Conservation (phyloP, 2,329 filamentous ascomycete species). For the Didymella glomerata region DNA sequence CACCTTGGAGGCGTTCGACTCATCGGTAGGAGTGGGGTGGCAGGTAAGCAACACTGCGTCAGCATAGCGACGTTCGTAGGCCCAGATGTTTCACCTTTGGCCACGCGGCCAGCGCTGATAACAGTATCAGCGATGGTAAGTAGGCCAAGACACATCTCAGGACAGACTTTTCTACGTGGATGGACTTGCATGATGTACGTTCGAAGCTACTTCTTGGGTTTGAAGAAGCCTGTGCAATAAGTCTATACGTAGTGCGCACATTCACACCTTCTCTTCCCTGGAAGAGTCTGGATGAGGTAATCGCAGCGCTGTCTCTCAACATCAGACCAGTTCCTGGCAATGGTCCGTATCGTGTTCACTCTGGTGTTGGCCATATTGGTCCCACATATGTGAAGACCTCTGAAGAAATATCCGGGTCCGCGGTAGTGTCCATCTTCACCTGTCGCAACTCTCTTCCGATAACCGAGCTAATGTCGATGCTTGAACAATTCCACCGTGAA, state of each 20-base stretch:
- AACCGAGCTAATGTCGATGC: neutral
- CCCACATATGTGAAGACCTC: neutral
- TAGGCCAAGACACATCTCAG: neutral
- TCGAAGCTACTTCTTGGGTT: neutral
- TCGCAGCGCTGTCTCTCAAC: neutral
- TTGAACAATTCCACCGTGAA: neutral
- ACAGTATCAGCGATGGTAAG: neutral
- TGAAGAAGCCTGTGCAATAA: neutral
- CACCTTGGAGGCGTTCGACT: constrained; percentile 4
- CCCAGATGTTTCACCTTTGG: constrained; percentile 5
- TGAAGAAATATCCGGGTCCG: too few relatives aligned
- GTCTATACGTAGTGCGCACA: neutral
- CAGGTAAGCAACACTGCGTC: constrained; percentile 20
- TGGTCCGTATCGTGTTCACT: neutral
- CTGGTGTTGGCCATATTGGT: neutral
- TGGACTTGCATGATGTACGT: neutral
- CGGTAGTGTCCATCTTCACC: too few relatives aligned
- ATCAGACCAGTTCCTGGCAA: neutral
- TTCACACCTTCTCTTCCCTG: neutral
- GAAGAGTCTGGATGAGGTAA: neutral
- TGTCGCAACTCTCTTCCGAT: neutral
- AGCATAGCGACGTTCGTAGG: constrained; percentile 8
- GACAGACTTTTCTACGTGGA: neutral
- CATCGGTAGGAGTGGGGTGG: constrained; percentile 7
- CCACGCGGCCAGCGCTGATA: constrained; percentile 12